Percentiles rank a stretch among this genome's conserved stretches.
Conservation (phyloP, 805 yeast genomes). For the Nakazawaea pomicola region DNA sequence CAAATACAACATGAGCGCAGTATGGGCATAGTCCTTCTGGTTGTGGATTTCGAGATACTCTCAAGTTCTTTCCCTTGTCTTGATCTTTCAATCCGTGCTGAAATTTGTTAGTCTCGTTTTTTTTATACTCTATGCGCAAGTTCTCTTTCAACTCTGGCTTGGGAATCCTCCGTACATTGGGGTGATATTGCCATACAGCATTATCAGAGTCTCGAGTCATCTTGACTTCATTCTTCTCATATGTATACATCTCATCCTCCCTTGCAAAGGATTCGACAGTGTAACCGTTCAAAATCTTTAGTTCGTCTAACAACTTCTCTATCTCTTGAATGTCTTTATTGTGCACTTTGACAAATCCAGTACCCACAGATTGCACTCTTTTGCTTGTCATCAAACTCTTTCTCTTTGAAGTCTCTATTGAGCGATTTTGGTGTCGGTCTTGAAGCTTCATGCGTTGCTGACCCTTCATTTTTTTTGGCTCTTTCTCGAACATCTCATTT, state of each 20-base stretch:
- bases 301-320: not conserved
- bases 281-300: not conserved
- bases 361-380: too few species aligned
- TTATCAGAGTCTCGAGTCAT: not conserved
- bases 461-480: not conserved
- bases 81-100: not conserved
- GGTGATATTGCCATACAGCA: constrained; percentile 1
- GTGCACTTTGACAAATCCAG: too few species aligned
- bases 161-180: constrained; percentile 7
- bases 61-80: not conserved
- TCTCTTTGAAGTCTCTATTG: too few species aligned
- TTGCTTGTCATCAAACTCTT: not conserved
- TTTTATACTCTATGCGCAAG: not conserved
- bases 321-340: not conserved
- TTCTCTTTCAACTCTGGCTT: not conserved
- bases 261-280: not conserved
- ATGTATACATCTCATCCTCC: constrained; percentile 2
- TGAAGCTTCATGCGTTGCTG: too few species aligned
- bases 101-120: too few species aligned
- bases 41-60: not conserved
- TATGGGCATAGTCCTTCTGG: constrained; percentile 11
- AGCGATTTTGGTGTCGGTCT: too few species aligned
- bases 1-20: constrained; percentile 15
- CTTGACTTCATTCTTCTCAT: not conserved
- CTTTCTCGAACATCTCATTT: not conserved